These are phyloP conservation scores for Kandelia obovata DNA, from an alignment of 345 rosid genomes.

Conservation along the genomic window DNA sequence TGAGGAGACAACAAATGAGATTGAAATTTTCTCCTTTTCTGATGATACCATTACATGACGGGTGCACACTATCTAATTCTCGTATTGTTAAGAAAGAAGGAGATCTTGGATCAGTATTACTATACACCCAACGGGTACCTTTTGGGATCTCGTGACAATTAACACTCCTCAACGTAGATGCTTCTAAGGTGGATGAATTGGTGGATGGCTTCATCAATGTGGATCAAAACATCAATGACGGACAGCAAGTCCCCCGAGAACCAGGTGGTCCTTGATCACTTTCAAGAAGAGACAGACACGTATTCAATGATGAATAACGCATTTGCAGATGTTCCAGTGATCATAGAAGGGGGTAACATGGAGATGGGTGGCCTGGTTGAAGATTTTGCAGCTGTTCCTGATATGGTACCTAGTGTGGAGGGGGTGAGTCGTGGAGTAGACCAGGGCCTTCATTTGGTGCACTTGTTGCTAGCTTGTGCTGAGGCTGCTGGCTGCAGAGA, in stretches of 20 bases:
- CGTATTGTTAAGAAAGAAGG: too few species aligned
- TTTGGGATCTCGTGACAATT: background rate
- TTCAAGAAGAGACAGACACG: constrained; percentile 13
- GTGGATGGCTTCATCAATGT: constrained; percentile 59
- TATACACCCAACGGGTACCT: too few species aligned
- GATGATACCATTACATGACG: background rate
- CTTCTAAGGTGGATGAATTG: constrained; percentile 47
- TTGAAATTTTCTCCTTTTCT: constrained; percentile 22
- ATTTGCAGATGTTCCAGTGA: constrained; percentile 24
- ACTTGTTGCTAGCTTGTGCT: constrained; percentile 54
- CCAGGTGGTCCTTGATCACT: constrained; percentile 8
- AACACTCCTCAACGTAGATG: constrained; percentile 26
- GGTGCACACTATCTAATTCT: too few species aligned
- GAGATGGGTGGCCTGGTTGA: constrained; percentile 26
- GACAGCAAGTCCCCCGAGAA: background rate
- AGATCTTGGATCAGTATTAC: too few species aligned
- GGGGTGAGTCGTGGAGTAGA: constrained; percentile 45
- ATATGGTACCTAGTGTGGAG: constrained; percentile 14
- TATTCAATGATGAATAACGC: constrained; percentile 19
- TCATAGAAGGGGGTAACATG: constrained; percentile 28
- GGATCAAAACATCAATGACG: constrained; percentile 18
- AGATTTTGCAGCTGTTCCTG: constrained; percentile 17
- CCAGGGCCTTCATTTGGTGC: constrained; percentile 64
- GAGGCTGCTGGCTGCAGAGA: constrained; percentile 72
- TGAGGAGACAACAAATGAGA: constrained; percentile 31